Percentiles rank a stretch among this genome's conserved stretches.
Evolutionary conservation across 371 early-diverging fungal species (phyloP).

Genomic region (Zopfochytrium polystomum): DNA sequence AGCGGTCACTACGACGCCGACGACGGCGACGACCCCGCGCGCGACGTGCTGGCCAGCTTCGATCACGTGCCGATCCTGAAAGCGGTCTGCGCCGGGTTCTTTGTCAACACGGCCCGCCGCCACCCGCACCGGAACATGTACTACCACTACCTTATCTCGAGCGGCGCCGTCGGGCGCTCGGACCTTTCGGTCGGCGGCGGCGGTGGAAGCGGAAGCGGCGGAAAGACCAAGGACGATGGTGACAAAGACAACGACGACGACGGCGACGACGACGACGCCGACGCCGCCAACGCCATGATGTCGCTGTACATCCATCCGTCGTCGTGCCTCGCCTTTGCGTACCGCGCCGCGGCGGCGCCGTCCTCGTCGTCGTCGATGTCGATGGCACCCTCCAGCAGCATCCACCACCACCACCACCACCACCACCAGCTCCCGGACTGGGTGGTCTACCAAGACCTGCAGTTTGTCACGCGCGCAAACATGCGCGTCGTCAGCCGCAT

Average conservation of each 20-base stretch:
- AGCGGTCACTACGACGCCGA: conserved; percentile 27
- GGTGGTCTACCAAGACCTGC: conserved; percentile 67
- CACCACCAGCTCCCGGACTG: conserved; percentile 65
- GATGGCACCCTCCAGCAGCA: too few relatives aligned
- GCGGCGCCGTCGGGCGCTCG: conserved; percentile 38
- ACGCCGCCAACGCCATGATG: conserved; percentile 39
- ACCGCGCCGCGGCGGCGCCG: too few relatives aligned
- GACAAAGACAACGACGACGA: neutral
- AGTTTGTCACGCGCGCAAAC: conserved; percentile 41
- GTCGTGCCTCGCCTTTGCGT: conserved; percentile 35
- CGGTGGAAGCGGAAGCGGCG: neutral
- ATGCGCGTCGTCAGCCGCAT: conserved; percentile 42
- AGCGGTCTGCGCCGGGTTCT: conserved; percentile 71
- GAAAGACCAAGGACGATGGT: conserved; percentile 19
- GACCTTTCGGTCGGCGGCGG: conserved; percentile 20
- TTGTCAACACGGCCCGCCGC: conserved; percentile 71
- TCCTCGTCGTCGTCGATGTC: too few relatives aligned
- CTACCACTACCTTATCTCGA: conserved; percentile 63
- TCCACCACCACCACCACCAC: too few relatives aligned
- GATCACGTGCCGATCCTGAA: conserved; percentile 58
- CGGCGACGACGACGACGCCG: neutral
- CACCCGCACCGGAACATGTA: conserved; percentile 63
- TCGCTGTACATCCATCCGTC: conserved; percentile 67
- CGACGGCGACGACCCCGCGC: conserved; percentile 6
- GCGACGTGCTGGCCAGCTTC: conserved; percentile 16